These are phyloP conservation scores for Apiospora hydei DNA, from an alignment of 2,329 filamentous ascomycete genomes.

Conservation along the genomic window DNA sequence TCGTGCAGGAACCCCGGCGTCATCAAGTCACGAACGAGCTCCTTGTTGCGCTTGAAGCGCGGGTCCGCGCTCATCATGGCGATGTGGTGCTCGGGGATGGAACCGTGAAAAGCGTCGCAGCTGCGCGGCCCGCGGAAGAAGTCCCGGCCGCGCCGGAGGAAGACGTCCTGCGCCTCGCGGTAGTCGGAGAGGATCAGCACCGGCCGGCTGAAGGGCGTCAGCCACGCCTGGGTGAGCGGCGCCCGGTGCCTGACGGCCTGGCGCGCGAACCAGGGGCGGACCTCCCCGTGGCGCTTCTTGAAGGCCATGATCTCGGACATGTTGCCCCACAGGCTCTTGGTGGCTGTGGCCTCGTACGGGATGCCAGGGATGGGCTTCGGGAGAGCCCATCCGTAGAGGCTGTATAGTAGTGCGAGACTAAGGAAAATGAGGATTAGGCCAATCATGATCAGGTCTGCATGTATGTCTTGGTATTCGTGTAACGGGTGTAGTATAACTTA, in stretches of 20 bases:
- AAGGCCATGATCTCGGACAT: slow-evolving; percentile 32
- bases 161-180: slow-evolving; percentile 28
- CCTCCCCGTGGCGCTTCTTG: slow-evolving; percentile 25
- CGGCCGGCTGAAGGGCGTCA: slow-evolving; percentile 27
- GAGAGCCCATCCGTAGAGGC: slow-evolving; percentile 33
- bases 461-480: too few relatives aligned
- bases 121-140: slow-evolving; percentile 9
- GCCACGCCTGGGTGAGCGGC: slow-evolving; percentile 30
- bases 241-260: not conserved
- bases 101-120: not conserved
- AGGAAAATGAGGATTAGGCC: too few relatives aligned
- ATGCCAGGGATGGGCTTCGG: slow-evolving; percentile 41
- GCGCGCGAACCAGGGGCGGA: not conserved
- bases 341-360: slow-evolving; percentile 36
- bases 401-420: slow-evolving; percentile 21
- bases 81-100: slow-evolving; percentile 14
- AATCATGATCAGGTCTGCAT: too few relatives aligned
- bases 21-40: not conserved
- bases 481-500: too few relatives aligned
- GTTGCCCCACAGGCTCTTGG: slow-evolving; percentile 35
- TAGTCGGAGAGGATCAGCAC: slow-evolving; percentile 28
- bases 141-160: slow-evolving; percentile 29
- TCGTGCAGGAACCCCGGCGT: not conserved
- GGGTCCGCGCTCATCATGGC: not conserved
- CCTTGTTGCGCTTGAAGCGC: not conserved